These are phyloP conservation scores for Chytriomyces hyalinus DNA, from an alignment of 192 early-diverging fungal species.

Conservation along the genomic window DNA sequence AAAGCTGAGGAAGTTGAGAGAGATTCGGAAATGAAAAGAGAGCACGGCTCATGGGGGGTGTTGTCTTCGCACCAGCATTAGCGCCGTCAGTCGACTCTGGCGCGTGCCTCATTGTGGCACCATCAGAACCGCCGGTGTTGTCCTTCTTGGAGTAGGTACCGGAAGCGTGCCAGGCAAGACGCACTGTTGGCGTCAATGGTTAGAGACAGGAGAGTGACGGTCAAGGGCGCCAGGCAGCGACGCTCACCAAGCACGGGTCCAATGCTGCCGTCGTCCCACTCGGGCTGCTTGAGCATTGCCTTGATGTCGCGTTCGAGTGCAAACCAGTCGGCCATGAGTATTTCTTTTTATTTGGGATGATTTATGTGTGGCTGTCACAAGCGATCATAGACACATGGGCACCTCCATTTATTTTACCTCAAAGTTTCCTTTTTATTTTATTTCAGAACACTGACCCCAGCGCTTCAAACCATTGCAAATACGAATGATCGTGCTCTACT, in stretches of 20 bases:
- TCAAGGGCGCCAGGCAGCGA: not conserved
- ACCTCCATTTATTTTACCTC: too few relatives aligned
- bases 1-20: not conserved
- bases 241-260: constrained; percentile 63
- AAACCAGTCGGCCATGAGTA: constrained; percentile 6
- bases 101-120: constrained; percentile 73
- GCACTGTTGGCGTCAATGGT: constrained; percentile 17
- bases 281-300: constrained; percentile 45
- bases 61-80: constrained; percentile 61
- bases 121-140: constrained; percentile 66
- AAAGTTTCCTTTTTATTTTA: not conserved
- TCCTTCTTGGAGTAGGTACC: constrained; percentile 69
- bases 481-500: constrained; percentile 78
- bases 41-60: not conserved
- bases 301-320: constrained; percentile 48
- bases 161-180: constrained; percentile 69
- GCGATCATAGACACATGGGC: too few relatives aligned
- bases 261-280: constrained; percentile 68
- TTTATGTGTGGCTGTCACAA: too few relatives aligned
- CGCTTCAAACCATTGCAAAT: constrained; percentile 89
- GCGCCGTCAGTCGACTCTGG: constrained; percentile 69
- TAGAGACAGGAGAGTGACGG: not conserved
- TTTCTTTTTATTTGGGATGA: not conserved
- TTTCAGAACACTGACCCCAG: constrained; percentile 81
- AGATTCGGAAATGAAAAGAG: not conserved